A percentile compares a stretch with the other conserved stretches of the same genome.
Conservation (phyloP, 1,139 yeast genomes). For the Casaregolazyma lundiana region DNA sequence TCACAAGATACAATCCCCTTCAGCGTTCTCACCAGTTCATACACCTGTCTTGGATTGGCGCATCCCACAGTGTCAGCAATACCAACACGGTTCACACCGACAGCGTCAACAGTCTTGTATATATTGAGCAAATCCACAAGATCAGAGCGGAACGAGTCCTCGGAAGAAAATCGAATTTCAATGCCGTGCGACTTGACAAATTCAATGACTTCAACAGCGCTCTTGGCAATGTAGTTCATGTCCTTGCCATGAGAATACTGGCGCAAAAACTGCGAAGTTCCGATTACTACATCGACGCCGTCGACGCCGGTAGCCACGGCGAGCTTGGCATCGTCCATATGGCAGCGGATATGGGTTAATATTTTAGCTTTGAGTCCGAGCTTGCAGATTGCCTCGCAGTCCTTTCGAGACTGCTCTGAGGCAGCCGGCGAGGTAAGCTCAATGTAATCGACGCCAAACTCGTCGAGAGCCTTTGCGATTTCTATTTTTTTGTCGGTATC, state of each 20-base stretch:
- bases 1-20: conserved; percentile 94
- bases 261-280: conserved; percentile 93
- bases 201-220: conserved; percentile 95
- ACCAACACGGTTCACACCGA: conserved; percentile 98
- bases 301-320: conserved; percentile 99
- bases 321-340: conserved; percentile 96
- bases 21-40: conserved; percentile 90
- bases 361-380: conserved; percentile 94
- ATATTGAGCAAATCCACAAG: conserved; percentile 91
- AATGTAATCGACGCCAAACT: conserved; percentile 96
- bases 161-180: conserved; percentile 94
- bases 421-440: conserved; percentile 98
- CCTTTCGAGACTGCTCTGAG: conserved; percentile 85
- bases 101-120: conserved; percentile 93
- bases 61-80: conserved; percentile 99
- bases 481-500: conserved; percentile 93
- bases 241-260: conserved; percentile 97
- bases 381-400: conserved; percentile 98
- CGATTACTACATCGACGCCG: conserved; percentile 98
- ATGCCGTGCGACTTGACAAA: conserved; percentile 96
- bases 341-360: conserved; percentile 89
- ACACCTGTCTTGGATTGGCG: conserved; percentile 98
- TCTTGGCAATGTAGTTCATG: conserved; percentile 95
- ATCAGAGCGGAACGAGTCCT: conserved; percentile 96
- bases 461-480: conserved; percentile 95